Evolutionary conservation across 768 basidiomycete genomes (phyloP).

Genomic region (Tephrocybe sp.): DNA sequence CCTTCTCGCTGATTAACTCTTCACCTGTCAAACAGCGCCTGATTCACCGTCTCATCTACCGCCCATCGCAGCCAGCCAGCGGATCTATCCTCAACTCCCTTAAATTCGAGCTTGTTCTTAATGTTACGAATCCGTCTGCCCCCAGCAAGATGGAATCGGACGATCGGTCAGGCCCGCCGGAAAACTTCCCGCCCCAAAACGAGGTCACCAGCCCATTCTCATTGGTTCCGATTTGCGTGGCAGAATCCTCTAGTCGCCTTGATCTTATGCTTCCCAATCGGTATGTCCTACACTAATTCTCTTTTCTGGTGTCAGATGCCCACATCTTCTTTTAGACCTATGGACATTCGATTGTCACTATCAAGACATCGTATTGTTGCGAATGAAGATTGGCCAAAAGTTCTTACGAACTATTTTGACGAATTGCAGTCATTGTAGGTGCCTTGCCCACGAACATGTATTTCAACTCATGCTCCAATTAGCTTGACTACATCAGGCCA

Average conservation of each 20-base stretch:
- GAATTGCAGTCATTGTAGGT: slow-evolving; percentile 46
- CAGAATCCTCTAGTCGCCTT: slow-evolving; percentile 36
- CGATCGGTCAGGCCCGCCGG: background rate
- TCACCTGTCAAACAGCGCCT: slow-evolving; percentile 29
- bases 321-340: slow-evolving; percentile 37
- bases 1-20: slow-evolving; percentile 31
- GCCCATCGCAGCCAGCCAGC: slow-evolving; percentile 23
- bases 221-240: slow-evolving; percentile 27
- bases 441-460: background rate
- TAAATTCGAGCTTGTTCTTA: slow-evolving; percentile 40
- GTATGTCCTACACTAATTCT: slow-evolving; percentile 26
- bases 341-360: slow-evolving; percentile 56
- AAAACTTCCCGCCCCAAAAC: background rate
- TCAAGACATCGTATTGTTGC: slow-evolving; percentile 30
- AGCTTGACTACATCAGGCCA: slow-evolving; percentile 34
- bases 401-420: slow-evolving; percentile 39
- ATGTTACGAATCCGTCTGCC: slow-evolving; percentile 1
- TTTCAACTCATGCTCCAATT: slow-evolving; percentile 2
- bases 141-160: background rate
- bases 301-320: background rate
- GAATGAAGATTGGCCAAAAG: slow-evolving; percentile 35
- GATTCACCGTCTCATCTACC: slow-evolving; percentile 52
- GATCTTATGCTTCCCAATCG: slow-evolving; percentile 61
- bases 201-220: background rate
- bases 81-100: slow-evolving; percentile 24